Conservation (phyloP, 1,284 basidiomycete species). For the Austroboletus niveus region DNA sequence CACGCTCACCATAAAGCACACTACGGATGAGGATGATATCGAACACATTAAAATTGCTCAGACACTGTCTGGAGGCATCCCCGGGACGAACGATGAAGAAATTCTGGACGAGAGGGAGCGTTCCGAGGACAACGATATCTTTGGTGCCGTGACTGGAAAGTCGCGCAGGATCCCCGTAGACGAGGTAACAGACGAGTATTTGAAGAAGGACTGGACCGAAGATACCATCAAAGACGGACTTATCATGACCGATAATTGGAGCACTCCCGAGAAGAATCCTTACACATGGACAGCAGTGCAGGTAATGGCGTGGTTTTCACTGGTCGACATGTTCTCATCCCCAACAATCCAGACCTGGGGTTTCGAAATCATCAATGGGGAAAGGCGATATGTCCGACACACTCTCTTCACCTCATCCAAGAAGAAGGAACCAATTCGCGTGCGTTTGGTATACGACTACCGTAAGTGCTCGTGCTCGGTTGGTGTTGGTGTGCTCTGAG, state of each 20-base stretch:
- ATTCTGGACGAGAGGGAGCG: constrained; percentile 40
- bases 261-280: constrained; percentile 51
- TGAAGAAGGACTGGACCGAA: constrained; percentile 52
- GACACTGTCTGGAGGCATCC: constrained; percentile 42
- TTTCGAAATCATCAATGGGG: constrained; percentile 56
- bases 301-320: constrained; percentile 33
- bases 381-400: constrained; percentile 60
- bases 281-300: constrained; percentile 55
- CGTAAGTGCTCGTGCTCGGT: constrained; percentile 30
- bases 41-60: constrained; percentile 50
- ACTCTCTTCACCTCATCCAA: constrained; percentile 64
- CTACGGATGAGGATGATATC: constrained; percentile 39
- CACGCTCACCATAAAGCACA: constrained; percentile 43
- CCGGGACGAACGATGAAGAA: constrained; percentile 41
- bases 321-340: constrained; percentile 3
- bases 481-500: constrained; percentile 11
- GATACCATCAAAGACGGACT: constrained; percentile 53
- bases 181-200: constrained; percentile 49
- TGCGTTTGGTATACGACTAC: constrained; percentile 68
- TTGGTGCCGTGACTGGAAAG: constrained; percentile 45
- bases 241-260: constrained; percentile 49
- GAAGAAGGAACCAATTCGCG: constrained; percentile 46
- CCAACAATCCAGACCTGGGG: constrained; percentile 59
- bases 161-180: constrained; percentile 47
- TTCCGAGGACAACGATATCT: constrained; percentile 40